Conservation (phyloP, 352 stramenopile species). For the Globisporangium nodosum region DNA sequence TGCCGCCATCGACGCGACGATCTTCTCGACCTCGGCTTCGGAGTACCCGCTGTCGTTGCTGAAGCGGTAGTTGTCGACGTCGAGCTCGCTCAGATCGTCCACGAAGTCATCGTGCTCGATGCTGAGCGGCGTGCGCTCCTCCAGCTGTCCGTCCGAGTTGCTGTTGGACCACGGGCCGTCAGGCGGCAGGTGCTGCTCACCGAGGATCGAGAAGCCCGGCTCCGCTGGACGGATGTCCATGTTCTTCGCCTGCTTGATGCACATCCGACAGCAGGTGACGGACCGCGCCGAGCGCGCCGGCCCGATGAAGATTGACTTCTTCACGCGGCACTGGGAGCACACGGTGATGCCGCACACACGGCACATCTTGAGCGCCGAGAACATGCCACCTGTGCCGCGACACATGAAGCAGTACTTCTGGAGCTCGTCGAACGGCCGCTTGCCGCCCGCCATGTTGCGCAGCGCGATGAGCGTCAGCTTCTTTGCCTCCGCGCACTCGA, state of each 20-base stretch:
- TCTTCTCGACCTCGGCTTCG: constrained; percentile 12
- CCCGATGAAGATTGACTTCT: constrained; percentile 23
- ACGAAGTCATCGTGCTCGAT: constrained; percentile 1
- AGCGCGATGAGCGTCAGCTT: constrained; percentile 40
- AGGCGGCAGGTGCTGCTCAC: constrained; percentile 4
- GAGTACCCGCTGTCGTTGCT: constrained; percentile 9
- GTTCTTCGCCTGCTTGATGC: constrained; percentile 11
- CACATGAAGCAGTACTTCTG: constrained; percentile 18
- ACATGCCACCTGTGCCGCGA: constrained; percentile 8
- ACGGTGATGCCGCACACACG: constrained; percentile 16
- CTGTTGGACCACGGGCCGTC: constrained; percentile 2
- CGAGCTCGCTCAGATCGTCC: constrained; percentile 8
- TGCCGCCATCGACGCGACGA: constrained; percentile 5
- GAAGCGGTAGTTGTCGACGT: constrained; percentile 7
- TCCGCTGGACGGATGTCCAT: constrained; percentile 22
- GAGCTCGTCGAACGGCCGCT: constrained; percentile 7
- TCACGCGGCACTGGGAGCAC: constrained; percentile 20
- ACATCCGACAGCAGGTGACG: constrained; percentile 4
- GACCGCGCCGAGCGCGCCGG: background rate
- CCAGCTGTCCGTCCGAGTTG: constrained; percentile 1
- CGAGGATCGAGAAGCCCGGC: constrained; percentile 21
- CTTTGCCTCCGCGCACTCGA: constrained; percentile 41
- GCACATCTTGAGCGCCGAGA: constrained; percentile 13
- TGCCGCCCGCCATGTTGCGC: constrained; percentile 7
- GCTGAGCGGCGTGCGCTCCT: constrained; percentile 2